A percentile compares a stretch with the other conserved stretches of the same genome.
Evolutionary conservation across 352 stramenopile genomes (phyloP).

Genomic region (Globisporangium yorkense): DNA sequence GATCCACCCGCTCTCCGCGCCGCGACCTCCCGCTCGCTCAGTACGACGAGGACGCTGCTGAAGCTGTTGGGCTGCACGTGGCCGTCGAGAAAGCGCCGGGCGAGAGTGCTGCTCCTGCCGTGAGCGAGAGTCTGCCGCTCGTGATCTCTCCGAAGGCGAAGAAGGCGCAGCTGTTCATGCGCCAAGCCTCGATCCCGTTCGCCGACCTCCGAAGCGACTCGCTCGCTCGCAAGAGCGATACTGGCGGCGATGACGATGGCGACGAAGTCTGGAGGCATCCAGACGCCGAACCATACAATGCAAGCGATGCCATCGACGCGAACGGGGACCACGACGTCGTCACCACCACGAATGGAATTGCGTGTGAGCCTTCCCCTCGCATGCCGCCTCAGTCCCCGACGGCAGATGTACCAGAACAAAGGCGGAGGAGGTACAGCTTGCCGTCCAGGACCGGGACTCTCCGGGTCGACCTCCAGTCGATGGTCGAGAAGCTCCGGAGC

Average conservation of each 20-base stretch:
- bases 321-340: neutral
- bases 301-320: neutral
- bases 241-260: neutral
- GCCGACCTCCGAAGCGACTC: constrained; percentile 1
- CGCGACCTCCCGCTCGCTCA: constrained; percentile 1
- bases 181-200: constrained; percentile 3
- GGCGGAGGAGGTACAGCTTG: neutral
- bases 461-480: constrained; percentile 19
- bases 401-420: neutral
- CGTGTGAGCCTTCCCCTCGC: neutral
- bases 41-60: constrained; percentile 3
- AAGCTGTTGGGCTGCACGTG: neutral
- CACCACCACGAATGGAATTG: neutral
- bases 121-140: neutral
- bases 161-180: neutral
- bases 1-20: neutral
- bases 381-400: neutral
- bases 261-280: neutral
- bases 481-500: constrained; percentile 43
- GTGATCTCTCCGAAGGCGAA: neutral
- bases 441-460: neutral
- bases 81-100: neutral
- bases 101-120: neutral
- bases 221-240: neutral
- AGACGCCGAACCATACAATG: neutral